phyloP scores from a whole-genome alignment of 129 eudicot genomes.

The Flaveria bidentis region DNA sequence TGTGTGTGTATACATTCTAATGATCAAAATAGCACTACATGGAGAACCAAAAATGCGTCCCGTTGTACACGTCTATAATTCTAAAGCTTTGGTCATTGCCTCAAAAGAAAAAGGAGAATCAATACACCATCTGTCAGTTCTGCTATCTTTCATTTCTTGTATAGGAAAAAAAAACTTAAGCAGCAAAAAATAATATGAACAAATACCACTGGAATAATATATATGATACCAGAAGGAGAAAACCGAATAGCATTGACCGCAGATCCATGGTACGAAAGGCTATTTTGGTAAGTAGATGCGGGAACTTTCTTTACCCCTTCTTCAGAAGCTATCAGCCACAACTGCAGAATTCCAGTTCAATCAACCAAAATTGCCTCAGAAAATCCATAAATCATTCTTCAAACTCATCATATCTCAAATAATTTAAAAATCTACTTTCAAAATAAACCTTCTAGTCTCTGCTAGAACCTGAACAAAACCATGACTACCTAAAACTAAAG shows the following conservation, averaged over 20 bases:
- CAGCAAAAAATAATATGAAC: neutral
- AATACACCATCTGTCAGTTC: too few species aligned
- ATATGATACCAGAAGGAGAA: constrained; percentile 71
- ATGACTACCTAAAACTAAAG: neutral
- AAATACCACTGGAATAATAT: neutral
- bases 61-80: too few species aligned
- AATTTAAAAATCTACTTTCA: neutral
- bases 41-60: too few species aligned
- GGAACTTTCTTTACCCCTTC: constrained; percentile 72
- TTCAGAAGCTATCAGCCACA: constrained; percentile 72
- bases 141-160: too few species aligned
- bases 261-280: constrained; percentile 84
- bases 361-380: neutral
- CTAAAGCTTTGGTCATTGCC: too few species aligned
- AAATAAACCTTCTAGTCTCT: neutral
- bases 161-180: too few species aligned
- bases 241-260: constrained; percentile 91
- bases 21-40: too few species aligned
- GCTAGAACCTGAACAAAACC: neutral
- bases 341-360: constrained; percentile 42
- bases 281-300: constrained; percentile 65
- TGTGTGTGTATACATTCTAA: neutral
- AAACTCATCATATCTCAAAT: neutral
- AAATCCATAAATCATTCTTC: neutral
- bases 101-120: too few species aligned